Conservation (phyloP, 345 rosid genomes). For the Brassica rapa region DNA sequence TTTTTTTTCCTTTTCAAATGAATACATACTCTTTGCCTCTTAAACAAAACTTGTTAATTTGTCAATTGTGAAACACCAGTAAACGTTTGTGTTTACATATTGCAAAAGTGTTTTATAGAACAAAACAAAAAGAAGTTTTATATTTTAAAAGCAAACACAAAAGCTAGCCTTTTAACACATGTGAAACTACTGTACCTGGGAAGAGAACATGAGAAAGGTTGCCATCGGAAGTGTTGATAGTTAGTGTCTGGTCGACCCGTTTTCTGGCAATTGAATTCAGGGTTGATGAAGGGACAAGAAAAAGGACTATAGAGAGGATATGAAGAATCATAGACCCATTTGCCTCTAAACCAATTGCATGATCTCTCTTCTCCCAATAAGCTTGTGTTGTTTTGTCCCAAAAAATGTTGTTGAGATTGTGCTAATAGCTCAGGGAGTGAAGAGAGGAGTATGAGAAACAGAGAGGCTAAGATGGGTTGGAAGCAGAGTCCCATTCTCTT, state of each 20-base stretch:
- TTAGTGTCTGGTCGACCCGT: conserved; percentile 69
- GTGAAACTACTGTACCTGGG: conserved; percentile 53
- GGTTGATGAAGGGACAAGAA: conserved; percentile 63
- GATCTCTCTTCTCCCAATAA: conserved; percentile 15
- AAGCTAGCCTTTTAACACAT: conserved; percentile 6
- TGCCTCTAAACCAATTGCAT: conserved; percentile 65
- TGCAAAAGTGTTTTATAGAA: background rate
- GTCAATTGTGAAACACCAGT: background rate
- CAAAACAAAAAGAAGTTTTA: too few relatives aligned
- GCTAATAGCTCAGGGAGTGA: conserved; percentile 23
- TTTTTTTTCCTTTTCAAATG: background rate
- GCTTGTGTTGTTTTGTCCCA: conserved; percentile 35
- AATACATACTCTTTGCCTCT: background rate
- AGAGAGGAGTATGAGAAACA: conserved; percentile 34
- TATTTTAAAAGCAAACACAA: background rate
- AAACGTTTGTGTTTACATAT: background rate
- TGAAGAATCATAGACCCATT: conserved; percentile 68
- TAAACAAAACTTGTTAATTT: background rate
- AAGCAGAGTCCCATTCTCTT: conserved; percentile 36
- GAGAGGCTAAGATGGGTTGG: conserved; percentile 32
- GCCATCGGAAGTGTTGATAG: conserved; percentile 81
- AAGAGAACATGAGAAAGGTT: conserved; percentile 61
- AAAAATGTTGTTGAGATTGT: conserved; percentile 34
- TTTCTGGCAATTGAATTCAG: conserved; percentile 73
- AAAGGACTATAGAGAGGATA: conserved; percentile 72